Conservation (phyloP, 352 stramenopile genomes). For the Phytophthora constricta region DNA sequence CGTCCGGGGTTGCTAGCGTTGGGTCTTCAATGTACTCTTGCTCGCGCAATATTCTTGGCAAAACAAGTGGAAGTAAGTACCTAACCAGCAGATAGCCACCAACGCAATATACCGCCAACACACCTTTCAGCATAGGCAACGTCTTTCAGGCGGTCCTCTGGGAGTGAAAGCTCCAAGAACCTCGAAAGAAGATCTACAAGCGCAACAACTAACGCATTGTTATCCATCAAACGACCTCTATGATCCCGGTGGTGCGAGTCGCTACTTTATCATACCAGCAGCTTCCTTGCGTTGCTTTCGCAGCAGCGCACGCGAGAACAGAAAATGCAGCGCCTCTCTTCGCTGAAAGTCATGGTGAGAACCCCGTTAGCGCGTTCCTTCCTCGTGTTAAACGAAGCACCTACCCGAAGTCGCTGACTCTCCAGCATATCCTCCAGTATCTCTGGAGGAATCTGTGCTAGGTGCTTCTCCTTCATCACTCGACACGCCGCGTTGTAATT, state of each 20-base stretch:
- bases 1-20: constrained; percentile 39
- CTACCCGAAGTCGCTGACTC: constrained; percentile 50
- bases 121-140: constrained; percentile 50
- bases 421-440: constrained; percentile 42
- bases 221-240: neutral
- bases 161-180: constrained; percentile 40
- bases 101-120: neutral
- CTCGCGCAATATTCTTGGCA: constrained; percentile 45
- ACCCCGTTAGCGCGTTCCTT: too few relatives aligned
- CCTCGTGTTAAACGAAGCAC: too few relatives aligned
- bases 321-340: constrained; percentile 54
- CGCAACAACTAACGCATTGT: neutral
- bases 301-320: constrained; percentile 49
- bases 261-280: constrained; percentile 29
- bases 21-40: constrained; percentile 56
- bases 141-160: constrained; percentile 37
- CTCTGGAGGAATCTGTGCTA: constrained; percentile 34
- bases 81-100: neutral
- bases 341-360: too few relatives aligned
- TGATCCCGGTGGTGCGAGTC: neutral
- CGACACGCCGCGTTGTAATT: constrained; percentile 56
- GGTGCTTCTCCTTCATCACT: constrained; percentile 44
- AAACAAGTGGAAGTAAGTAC: neutral
- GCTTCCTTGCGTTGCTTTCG: constrained; percentile 45
- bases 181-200: constrained; percentile 38